A percentile compares a stretch with the other conserved stretches of the same genome.
Conservation (phyloP, 495 filamentous ascomycete genomes). For the Pseudoneurospora amorphoporcata region DNA sequence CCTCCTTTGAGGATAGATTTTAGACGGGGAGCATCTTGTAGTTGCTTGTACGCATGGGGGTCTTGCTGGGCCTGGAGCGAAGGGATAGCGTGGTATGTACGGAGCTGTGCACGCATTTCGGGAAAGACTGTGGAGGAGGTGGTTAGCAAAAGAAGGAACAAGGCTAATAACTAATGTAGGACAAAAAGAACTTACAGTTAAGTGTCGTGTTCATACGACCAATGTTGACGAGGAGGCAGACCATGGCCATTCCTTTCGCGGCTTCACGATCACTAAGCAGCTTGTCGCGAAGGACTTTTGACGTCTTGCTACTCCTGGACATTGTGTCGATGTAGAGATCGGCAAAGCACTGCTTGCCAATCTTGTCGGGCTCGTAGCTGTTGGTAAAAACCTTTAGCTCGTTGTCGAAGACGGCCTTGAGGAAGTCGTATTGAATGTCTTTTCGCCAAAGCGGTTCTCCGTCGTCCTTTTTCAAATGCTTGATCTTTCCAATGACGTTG, state of each 20-base stretch:
- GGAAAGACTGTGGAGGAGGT: conserved; percentile 65
- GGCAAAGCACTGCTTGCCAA: conserved; percentile 73
- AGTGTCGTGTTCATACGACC: conserved; percentile 98
- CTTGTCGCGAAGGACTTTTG: conserved; percentile 96
- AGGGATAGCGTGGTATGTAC: conserved; percentile 96
- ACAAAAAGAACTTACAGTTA: conserved; percentile 64
- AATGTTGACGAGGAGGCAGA: conserved; percentile 93
- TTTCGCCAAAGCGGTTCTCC: conserved; percentile 93
- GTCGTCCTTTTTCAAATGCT: conserved; percentile 95
- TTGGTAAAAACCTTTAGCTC: conserved; percentile 79
- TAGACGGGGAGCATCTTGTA: conserved; percentile 90
- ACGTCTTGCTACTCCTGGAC: conserved; percentile 97
- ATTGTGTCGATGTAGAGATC: conserved; percentile 97
- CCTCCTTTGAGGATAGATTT: conserved; percentile 98
- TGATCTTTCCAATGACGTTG: conserved; percentile 73
- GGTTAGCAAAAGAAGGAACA: conserved; percentile 20
- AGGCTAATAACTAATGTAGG: no score
- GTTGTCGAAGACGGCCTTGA: conserved; percentile 84
- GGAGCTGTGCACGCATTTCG: conserved; percentile 95
- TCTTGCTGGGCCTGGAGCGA: conserved; percentile 92
- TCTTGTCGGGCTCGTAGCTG: conserved; percentile 57
- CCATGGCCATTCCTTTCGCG: conserved; percentile 97
- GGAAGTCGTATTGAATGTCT: conserved; percentile 95
- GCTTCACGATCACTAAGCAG: conserved; percentile 83
- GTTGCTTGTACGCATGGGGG: conserved; percentile 91